phyloP scores from a whole-genome alignment of 108 stramenopile species.

The Discostella pseudostelligera region DNA sequence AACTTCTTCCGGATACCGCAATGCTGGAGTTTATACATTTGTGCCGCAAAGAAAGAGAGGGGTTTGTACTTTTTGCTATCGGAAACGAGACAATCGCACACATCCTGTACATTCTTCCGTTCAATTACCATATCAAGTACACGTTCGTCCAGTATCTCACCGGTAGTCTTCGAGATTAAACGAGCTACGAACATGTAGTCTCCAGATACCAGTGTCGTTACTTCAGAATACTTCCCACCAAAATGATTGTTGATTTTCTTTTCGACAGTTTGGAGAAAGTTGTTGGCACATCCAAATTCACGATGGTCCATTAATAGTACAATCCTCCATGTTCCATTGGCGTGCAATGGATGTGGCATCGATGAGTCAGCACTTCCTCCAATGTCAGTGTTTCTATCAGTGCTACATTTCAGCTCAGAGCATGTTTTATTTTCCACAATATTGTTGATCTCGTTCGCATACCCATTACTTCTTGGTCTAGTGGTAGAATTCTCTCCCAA shows the following conservation, averaged over 20 bases:
- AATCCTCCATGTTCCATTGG: constrained; percentile 16
- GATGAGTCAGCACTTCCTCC: background rate
- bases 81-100: constrained; percentile 21
- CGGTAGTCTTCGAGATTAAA: constrained; percentile 18
- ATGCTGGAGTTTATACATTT: constrained; percentile 45
- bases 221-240: constrained; percentile 15
- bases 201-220: constrained; percentile 24
- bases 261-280: constrained; percentile 23
- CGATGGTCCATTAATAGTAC: constrained; percentile 31
- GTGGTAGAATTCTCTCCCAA: background rate
- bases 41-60: constrained; percentile 41
- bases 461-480: no score
- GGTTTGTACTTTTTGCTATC: constrained; percentile 35
- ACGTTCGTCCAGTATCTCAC: constrained; percentile 36
- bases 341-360: constrained; percentile 1
- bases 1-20: constrained; percentile 30
- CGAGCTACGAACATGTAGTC: constrained; percentile 47
- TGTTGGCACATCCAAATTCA: constrained; percentile 22
- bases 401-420: background rate
- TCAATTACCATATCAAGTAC: constrained; percentile 43
- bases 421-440: background rate
- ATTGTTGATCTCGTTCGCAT: background rate
- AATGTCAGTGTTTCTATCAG: background rate
- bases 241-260: constrained; percentile 22
- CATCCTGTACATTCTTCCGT: constrained; percentile 39